Evolutionary conservation across 345 rosid species (phyloP).

Genomic region (Passiflora organensis): DNA sequence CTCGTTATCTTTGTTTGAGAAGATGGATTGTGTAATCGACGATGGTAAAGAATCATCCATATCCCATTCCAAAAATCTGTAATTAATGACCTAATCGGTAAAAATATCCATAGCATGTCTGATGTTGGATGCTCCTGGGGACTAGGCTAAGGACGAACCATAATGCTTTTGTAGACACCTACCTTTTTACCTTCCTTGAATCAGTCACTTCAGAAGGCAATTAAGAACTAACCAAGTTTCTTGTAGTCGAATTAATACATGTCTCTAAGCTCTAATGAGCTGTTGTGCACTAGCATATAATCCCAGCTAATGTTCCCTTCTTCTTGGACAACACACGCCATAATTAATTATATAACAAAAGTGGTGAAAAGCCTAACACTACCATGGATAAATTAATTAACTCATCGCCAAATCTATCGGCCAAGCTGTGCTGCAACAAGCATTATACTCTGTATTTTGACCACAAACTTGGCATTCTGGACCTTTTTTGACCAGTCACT

Average conservation of each 20-base stretch:
- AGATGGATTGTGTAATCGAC: no score
- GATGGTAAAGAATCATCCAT: no score
- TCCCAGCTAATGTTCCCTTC: slow-evolving; percentile 3
- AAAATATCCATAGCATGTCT: no score
- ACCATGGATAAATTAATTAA: not conserved
- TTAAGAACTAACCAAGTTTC: not conserved
- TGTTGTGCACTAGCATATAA: slow-evolving; percentile 11
- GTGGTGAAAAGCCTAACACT: slow-evolving; percentile 6
- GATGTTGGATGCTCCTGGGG: no score
- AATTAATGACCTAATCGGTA: no score
- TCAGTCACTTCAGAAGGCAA: not conserved
- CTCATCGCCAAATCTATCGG: not conserved
- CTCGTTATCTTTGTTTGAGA: no score
- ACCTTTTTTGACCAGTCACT: slow-evolving; percentile 4
- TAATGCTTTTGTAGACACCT: not conserved
- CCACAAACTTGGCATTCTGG: not conserved
- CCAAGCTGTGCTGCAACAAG: not conserved
- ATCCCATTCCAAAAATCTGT: no score
- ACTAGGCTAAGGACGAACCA: not conserved
- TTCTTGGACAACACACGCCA: slow-evolving; percentile 3
- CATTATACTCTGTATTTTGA: not conserved
- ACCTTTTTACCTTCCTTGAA: not conserved
- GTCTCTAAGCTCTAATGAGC: not conserved
- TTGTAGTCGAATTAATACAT: slow-evolving; percentile 1
- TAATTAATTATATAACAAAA: not conserved